Conservation (phyloP, 1,139 yeast genomes). For the Pichia sp. region DNA sequence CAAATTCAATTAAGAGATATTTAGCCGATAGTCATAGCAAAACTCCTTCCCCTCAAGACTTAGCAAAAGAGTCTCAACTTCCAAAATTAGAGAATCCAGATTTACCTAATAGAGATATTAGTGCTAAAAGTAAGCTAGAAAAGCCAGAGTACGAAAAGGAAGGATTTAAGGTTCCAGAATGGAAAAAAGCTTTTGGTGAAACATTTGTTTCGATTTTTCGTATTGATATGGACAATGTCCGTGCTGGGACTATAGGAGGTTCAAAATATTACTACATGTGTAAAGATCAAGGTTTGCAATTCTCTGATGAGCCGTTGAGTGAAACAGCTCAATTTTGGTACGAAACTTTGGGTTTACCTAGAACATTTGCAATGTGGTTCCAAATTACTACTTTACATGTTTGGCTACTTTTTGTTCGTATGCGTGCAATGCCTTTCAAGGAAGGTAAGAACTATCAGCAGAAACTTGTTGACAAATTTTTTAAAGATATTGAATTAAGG, state of each 20-base stretch:
- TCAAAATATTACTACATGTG: slow-evolving; percentile 80
- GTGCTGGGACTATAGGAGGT: slow-evolving; percentile 95
- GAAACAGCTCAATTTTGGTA: slow-evolving; percentile 66
- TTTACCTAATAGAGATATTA: slow-evolving; percentile 29
- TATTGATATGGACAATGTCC: slow-evolving; percentile 83
- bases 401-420: slow-evolving; percentile 89
- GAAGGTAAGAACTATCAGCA: slow-evolving; percentile 88
- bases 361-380: slow-evolving; percentile 89
- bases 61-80: slow-evolving; percentile 44
- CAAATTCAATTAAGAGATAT: neutral
- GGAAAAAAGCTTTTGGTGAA: slow-evolving; percentile 72
- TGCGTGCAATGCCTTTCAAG: slow-evolving; percentile 92
- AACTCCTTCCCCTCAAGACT: slow-evolving; percentile 13
- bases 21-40: neutral
- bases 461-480: slow-evolving; percentile 80
- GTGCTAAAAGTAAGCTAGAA: slow-evolving; percentile 27
- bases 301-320: slow-evolving; percentile 60
- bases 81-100: slow-evolving; percentile 40
- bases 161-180: slow-evolving; percentile 51
- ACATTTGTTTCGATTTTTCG: slow-evolving; percentile 55
- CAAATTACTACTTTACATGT: slow-evolving; percentile 85
- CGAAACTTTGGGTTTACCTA: slow-evolving; percentile 72
- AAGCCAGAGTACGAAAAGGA: slow-evolving; percentile 48
- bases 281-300: slow-evolving; percentile 74
- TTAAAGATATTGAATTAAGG: slow-evolving; percentile 82